These are phyloP conservation scores for Lachnellula occidentalis DNA, from an alignment of 2,329 filamentous ascomycete genomes.

Conservation along the genomic window DNA sequence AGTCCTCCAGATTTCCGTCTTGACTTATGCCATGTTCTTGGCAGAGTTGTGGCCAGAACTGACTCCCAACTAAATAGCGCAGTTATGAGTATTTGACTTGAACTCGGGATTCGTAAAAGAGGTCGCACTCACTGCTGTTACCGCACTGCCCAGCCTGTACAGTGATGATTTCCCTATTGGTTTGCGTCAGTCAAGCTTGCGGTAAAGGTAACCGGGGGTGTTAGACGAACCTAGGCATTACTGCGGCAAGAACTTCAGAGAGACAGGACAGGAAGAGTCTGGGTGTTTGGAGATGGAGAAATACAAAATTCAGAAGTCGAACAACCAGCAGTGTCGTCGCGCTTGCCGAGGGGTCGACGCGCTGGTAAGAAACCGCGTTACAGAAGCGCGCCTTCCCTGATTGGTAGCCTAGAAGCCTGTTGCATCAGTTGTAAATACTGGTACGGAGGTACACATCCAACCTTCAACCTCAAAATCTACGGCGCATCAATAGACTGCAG, in stretches of 20 bases:
- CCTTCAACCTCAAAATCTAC: background rate
- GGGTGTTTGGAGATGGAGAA: background rate
- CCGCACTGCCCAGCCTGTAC: constrained; percentile 98
- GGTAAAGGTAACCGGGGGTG: background rate
- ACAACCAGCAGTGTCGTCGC: constrained; percentile 4
- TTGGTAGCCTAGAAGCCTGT: background rate
- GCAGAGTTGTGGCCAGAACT: constrained; percentile 99
- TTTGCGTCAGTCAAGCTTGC: constrained; percentile 6
- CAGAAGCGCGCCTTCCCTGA: background rate
- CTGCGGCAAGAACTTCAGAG: constrained; percentile 18
- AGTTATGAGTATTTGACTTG: constrained; percentile 4
- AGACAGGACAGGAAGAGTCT: background rate
- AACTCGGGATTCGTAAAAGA: background rate
- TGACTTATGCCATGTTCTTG: constrained; percentile 97
- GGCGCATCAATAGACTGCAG: background rate
- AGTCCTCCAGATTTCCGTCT: constrained; percentile 94
- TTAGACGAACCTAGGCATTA: constrained; percentile 31
- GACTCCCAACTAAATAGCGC: constrained; percentile 67
- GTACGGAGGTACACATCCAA: too few relatives aligned
- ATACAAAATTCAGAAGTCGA: background rate
- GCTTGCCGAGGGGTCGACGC: constrained; percentile 7
- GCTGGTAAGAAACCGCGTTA: constrained; percentile 16
- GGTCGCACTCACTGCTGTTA: constrained; percentile 79
- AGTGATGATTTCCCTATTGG: constrained; percentile 89
- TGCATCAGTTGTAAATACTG: too few relatives aligned